Evolutionary conservation across 176 grass and related monocot genomes (phyloP).

Genomic region (Carex littledalei): DNA sequence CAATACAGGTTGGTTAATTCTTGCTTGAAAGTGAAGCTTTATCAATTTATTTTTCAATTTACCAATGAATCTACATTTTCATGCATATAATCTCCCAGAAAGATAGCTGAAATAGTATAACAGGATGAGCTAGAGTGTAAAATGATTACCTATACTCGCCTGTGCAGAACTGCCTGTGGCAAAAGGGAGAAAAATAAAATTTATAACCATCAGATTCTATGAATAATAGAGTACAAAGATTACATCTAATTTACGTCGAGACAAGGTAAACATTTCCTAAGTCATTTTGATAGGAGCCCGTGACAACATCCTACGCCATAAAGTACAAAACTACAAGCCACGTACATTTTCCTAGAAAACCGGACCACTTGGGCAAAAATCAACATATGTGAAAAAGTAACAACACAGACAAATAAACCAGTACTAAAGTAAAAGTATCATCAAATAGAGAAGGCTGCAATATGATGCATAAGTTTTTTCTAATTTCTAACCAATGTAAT

Average conservation of each 20-base stretch:
- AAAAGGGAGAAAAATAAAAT: constrained; percentile 23
- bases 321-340: neutral
- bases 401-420: neutral
- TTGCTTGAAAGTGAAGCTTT: neutral
- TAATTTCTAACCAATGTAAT: neutral
- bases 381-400: neutral
- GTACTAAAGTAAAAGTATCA: neutral
- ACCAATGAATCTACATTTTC: neutral
- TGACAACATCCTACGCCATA: neutral
- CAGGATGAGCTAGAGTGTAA: neutral
- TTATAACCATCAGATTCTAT: neutral
- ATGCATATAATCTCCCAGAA: neutral
- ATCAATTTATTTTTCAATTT: neutral
- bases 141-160: constrained; percentile 76
- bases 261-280: neutral
- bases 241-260: neutral
- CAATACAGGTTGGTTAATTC: neutral
- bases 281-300: neutral
- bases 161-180: constrained; percentile 89
- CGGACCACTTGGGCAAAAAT: neutral
- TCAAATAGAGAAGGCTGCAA: neutral
- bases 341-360: neutral
- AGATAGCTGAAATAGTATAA: neutral
- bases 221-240: neutral
- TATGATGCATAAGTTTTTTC: neutral